A percentile compares a stretch with the other conserved stretches of the same genome.
Evolutionary conservation across 441 rosid genomes (phyloP).

Genomic region (Raphanus hybrid): DNA sequence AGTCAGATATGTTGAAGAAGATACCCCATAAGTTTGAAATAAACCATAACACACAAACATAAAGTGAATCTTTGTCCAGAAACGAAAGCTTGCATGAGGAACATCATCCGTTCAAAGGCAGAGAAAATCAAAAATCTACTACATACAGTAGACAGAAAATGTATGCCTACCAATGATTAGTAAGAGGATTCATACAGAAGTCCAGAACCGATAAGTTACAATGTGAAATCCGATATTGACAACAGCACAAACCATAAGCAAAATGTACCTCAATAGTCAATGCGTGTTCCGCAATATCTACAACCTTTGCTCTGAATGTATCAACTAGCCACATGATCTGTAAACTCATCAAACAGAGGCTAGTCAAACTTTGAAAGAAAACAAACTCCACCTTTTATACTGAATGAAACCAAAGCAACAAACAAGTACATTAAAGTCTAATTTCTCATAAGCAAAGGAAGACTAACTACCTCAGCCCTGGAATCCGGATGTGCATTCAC

Average conservation of each 20-base stretch:
- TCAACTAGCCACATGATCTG: slow-evolving; percentile 79
- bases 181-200: slow-evolving; percentile 21
- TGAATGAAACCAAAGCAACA: slow-evolving; percentile 2
- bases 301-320: slow-evolving; percentile 66
- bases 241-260: slow-evolving; percentile 16
- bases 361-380: slow-evolving; percentile 23
- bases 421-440: slow-evolving; percentile 18
- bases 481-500: slow-evolving; percentile 55
- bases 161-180: slow-evolving; percentile 9
- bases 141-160: not conserved
- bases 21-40: no score
- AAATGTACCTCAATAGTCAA: slow-evolving; percentile 64
- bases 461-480: slow-evolving; percentile 56
- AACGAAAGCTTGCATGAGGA: not conserved
- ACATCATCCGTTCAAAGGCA: slow-evolving; percentile 18
- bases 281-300: slow-evolving; percentile 62
- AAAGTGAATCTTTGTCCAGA: not conserved
- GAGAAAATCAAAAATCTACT: slow-evolving; percentile 12
- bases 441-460: slow-evolving; percentile 22
- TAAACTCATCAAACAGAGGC: slow-evolving; percentile 28
- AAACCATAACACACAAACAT: no score
- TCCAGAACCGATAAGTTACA: not conserved
- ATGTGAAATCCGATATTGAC: not conserved
- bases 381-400: slow-evolving; percentile 1
- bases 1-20: no score